These are phyloP conservation scores for Cladorrhinum sp. DNA, from an alignment of 2,329 filamentous ascomycete genomes.

Conservation along the genomic window DNA sequence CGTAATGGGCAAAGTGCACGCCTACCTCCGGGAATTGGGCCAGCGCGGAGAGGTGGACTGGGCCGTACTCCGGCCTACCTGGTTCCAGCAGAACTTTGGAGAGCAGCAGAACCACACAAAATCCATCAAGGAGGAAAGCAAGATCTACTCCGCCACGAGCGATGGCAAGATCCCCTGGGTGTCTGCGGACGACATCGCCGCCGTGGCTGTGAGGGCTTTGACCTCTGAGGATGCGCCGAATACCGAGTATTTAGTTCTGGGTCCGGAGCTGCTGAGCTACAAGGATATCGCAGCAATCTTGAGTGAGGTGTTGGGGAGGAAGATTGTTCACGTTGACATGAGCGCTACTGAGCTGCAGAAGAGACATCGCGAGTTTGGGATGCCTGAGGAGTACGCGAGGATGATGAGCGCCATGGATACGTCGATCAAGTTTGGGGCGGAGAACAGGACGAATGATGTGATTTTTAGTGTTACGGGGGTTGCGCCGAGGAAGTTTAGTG, in stretches of 20 bases:
- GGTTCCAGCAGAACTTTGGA: conserved; percentile 51
- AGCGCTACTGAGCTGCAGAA: conserved; percentile 29
- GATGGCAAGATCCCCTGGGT: conserved; percentile 47
- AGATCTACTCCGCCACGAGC: conserved; percentile 42
- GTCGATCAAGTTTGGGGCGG: conserved; percentile 34
- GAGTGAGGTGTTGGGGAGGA: conserved; percentile 31
- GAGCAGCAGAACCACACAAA: conserved; percentile 28
- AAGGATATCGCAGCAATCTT: conserved; percentile 36
- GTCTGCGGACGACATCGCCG: conserved; percentile 45
- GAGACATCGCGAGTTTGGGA: conserved; percentile 26
- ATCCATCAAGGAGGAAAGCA: conserved; percentile 38
- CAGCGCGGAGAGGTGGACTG: conserved; percentile 38
- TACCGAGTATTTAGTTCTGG: conserved; percentile 38
- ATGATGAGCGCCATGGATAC: conserved; percentile 35
- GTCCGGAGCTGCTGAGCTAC: conserved; percentile 38
- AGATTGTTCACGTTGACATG: conserved; percentile 36
- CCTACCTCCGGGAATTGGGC: conserved; percentile 38
- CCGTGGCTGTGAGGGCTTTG: conserved; percentile 40
- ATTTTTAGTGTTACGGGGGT: conserved; percentile 35
- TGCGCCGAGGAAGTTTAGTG: conserved; percentile 31
- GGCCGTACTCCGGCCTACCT: conserved; percentile 44
- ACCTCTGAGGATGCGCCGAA: conserved; percentile 39
- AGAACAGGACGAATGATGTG: conserved; percentile 36
- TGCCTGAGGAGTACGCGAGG: conserved; percentile 33
- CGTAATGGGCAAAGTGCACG: conserved; percentile 36